Conservation (phyloP, 495 filamentous ascomycete species). For the Articulospora tetracladia region DNA sequence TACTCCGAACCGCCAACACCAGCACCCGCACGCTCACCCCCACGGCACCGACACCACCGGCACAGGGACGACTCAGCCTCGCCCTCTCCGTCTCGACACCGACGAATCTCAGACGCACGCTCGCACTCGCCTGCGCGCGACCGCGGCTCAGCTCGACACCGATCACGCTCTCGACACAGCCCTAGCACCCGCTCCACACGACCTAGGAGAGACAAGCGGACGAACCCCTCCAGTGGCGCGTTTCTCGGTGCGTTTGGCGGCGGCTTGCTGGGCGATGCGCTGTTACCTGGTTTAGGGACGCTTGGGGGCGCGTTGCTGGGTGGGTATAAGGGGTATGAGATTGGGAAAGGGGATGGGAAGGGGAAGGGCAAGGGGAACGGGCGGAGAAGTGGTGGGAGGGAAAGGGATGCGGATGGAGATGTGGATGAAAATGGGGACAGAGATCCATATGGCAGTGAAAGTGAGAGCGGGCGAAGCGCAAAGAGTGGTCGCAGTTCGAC, state of each 20-base stretch:
- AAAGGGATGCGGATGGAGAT: background rate
- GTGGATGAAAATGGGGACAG: background rate
- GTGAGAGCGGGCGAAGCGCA: background rate
- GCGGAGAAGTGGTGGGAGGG: background rate
- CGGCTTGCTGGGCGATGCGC: slow-evolving; percentile 11
- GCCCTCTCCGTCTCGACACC: background rate
- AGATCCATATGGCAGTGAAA: background rate
- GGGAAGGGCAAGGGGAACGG: slow-evolving; percentile 3
- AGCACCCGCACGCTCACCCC: background rate
- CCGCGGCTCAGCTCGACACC: background rate
- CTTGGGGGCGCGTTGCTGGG: slow-evolving; percentile 17
- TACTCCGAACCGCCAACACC: background rate
- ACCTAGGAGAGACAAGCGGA: background rate
- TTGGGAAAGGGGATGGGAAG: background rate
- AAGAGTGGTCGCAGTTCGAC: background rate
- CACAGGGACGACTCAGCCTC: background rate
- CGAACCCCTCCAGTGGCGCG: background rate
- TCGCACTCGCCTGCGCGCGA: background rate
- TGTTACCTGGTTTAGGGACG: slow-evolving; percentile 18
- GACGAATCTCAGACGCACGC: background rate
- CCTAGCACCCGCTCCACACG: background rate
- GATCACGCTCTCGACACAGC: background rate
- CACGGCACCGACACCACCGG: background rate
- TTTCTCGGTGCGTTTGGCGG: slow-evolving; percentile 20
- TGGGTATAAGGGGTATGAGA: slow-evolving; percentile 11